A percentile compares a stretch with the other conserved stretches of the same genome.
phyloP scores from a whole-genome alignment of 2,329 filamentous ascomycete genomes.

The Metarhizium anisopliae region DNA sequence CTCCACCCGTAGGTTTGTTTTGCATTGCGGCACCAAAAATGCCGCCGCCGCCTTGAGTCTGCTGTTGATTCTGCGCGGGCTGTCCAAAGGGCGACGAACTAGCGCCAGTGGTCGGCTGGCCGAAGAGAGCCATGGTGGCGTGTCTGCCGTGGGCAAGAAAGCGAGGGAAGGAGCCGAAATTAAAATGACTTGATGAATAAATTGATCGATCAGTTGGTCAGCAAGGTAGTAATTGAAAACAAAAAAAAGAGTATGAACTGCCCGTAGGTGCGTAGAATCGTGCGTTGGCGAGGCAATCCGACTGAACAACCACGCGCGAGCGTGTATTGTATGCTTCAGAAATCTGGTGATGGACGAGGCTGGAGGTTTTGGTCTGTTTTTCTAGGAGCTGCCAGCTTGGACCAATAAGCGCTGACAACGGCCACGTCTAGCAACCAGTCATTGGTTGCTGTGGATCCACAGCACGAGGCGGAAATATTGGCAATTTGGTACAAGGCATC shows the following conservation, averaged over 20 bases:
- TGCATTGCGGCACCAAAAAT: constrained; percentile 6
- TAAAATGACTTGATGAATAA: background rate
- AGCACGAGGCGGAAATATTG: too few species aligned
- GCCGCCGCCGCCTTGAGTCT: constrained; percentile 3
- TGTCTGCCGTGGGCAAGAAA: constrained; percentile 1
- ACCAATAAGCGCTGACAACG: constrained; percentile 19
- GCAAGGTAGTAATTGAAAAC: background rate
- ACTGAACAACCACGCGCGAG: background rate
- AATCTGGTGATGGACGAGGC: constrained; percentile 21
- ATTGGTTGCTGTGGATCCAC: background rate
- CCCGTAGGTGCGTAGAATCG: background rate
- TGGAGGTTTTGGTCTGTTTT: constrained; percentile 8
- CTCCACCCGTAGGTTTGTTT: constrained; percentile 5
- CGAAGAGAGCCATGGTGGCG: constrained; percentile 26
- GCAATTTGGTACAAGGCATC: too few species aligned
- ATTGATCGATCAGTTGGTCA: background rate
- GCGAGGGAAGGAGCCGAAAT: background rate
- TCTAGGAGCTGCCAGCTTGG: constrained; percentile 18
- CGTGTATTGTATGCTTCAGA: constrained; percentile 18
- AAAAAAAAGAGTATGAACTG: background rate
- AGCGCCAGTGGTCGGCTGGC: constrained; percentile 15
- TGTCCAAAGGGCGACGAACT: constrained; percentile 20
- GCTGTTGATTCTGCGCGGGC: constrained; percentile 10
- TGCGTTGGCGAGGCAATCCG: background rate
- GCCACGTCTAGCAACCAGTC: background rate